A percentile compares a stretch with the other conserved stretches of the same genome.
phyloP scores from a whole-genome alignment of 2,329 filamentous ascomycete genomes.

The Alternaria gansuensis region DNA sequence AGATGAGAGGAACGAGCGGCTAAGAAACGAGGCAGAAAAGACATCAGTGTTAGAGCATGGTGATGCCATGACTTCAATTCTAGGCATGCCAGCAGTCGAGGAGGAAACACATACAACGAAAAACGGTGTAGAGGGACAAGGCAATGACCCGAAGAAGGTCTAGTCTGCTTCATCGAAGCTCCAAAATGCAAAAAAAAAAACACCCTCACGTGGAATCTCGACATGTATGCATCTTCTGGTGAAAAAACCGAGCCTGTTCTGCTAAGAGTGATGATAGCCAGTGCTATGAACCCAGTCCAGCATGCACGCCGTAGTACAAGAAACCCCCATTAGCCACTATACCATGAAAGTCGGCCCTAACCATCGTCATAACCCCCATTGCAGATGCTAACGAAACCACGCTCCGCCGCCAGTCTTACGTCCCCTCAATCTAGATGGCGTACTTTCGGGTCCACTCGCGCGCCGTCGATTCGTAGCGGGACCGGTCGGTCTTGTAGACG shows the following conservation, averaged over 20 bases:
- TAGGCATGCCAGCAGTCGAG: conserved; percentile 11
- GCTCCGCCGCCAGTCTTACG: conserved; percentile 4
- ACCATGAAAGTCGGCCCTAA: conserved; percentile 33
- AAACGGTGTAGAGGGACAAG: not conserved
- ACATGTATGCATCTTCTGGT: not conserved
- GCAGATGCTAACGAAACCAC: conserved; percentile 40
- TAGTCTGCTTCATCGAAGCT: not conserved
- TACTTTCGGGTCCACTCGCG: conserved; percentile 99
- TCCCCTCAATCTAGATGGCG: conserved; percentile 72
- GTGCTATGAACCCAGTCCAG: conserved; percentile 46
- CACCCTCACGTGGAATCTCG: not conserved
- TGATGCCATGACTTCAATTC: conserved; percentile 8
- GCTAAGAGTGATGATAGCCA: conserved; percentile 45
- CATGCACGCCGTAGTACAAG: conserved; percentile 40
- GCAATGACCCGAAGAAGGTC: not conserved
- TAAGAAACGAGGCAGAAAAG: conserved; percentile 3
- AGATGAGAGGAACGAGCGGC: not conserved
- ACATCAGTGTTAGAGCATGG: not conserved
- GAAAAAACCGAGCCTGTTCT: conserved; percentile 36
- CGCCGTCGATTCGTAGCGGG: conserved; percentile 94
- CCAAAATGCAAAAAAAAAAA: conserved; percentile 2
- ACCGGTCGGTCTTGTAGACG: conserved; percentile 98
- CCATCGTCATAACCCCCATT: conserved; percentile 31
- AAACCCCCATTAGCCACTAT: conserved; percentile 45
- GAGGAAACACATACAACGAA: not conserved